These are phyloP conservation scores for Coemansia linderi DNA, from an alignment of 371 early-diverging fungal species.

Conservation along the genomic window DNA sequence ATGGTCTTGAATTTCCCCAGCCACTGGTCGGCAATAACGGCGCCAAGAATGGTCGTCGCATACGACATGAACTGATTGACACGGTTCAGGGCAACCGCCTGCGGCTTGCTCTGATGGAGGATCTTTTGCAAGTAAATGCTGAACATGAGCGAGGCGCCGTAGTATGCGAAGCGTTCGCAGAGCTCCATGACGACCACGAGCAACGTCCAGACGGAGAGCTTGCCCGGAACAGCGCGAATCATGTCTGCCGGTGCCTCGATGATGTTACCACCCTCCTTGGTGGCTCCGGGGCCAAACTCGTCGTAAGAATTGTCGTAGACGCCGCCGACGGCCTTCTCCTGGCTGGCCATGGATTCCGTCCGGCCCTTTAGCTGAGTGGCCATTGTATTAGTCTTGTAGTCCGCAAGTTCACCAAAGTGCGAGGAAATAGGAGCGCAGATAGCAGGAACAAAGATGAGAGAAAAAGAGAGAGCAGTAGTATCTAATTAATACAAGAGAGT, in stretches of 20 bases:
- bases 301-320: background rate
- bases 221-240: slow-evolving; percentile 25
- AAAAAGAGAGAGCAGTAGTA: background rate
- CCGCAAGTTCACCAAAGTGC: background rate
- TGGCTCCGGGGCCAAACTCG: background rate
- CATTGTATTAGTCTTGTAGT: slow-evolving; percentile 1
- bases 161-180: slow-evolving; percentile 76
- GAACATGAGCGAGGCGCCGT: slow-evolving; percentile 73
- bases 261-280: slow-evolving; percentile 6
- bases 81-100: slow-evolving; percentile 48
- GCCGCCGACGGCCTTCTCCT: slow-evolving; percentile 12
- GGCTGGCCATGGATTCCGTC: background rate
- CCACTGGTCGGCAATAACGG: slow-evolving; percentile 76
- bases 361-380: background rate
- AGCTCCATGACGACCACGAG: slow-evolving; percentile 56
- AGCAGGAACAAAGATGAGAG: background rate
- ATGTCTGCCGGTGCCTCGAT: slow-evolving; percentile 39
- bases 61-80: slow-evolving; percentile 72
- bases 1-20: slow-evolving; percentile 84
- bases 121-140: slow-evolving; percentile 60
- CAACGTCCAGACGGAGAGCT: slow-evolving; percentile 29
- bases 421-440: background rate
- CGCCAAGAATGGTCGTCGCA: slow-evolving; percentile 78
- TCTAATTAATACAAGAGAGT: slow-evolving; percentile 1
- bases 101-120: slow-evolving; percentile 26